These are phyloP conservation scores for Sisymbrium irio DNA, from an alignment of 345 rosid species.

Conservation along the genomic window DNA sequence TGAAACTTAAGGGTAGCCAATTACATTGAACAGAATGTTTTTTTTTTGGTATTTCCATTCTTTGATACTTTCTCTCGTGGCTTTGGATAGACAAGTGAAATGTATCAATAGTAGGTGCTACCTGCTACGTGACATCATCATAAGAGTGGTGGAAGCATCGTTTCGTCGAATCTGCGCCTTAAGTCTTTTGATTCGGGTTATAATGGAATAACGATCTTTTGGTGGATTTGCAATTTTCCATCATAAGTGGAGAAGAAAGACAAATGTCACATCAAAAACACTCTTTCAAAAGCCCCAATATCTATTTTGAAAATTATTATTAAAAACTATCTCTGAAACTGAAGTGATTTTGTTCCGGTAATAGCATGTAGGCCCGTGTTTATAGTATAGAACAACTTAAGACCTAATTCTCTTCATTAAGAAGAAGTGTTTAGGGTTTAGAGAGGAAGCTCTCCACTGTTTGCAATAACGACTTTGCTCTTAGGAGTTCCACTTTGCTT, in stretches of 20 bases:
- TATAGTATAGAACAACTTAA: slow-evolving; percentile 12
- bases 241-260: slow-evolving; percentile 27
- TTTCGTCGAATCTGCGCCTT: too few species aligned
- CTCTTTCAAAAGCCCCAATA: slow-evolving; percentile 38
- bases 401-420: neutral
- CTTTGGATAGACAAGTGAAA: neutral
- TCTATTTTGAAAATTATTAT: slow-evolving; percentile 14
- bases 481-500: slow-evolving; percentile 77
- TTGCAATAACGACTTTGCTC: slow-evolving; percentile 79
- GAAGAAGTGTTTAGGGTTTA: slow-evolving; percentile 36
- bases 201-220: neutral
- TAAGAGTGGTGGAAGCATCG: neutral
- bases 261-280: neutral
- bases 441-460: slow-evolving; percentile 89
- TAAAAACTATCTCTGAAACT: neutral
- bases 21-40: too few species aligned
- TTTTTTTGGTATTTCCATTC: too few species aligned
- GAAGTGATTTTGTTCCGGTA: neutral
- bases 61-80: too few species aligned
- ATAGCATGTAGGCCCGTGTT: neutral
- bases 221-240: slow-evolving; percentile 14
- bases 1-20: too few species aligned
- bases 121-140: neutral
- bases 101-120: neutral
- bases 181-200: neutral